Base-by-base conservation (phyloP, 2,329 filamentous ascomycete species). In the Xylaria sp. region DNA sequence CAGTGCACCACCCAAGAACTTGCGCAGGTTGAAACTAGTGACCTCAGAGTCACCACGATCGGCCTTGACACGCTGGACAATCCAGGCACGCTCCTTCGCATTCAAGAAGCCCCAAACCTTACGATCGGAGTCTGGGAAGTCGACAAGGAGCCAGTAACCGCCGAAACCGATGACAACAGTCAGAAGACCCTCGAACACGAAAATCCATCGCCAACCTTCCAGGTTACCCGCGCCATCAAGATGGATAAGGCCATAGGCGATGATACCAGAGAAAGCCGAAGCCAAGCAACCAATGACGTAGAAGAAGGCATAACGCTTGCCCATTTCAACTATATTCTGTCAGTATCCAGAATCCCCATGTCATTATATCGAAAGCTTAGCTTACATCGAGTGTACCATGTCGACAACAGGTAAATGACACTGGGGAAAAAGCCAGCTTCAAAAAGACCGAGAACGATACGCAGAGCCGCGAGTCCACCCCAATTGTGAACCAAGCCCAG, bases 361-460 rank as follows among this genome's bases (percentile, higher is more conserved):
- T 15, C 6, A 51, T 65, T 26, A 63, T 44, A 26, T 58, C 63
- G 7, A 20, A 11, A 51, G 26, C 36, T 23, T 28, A 1, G 53
- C 58, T 68, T 78, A 88, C 86, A 90, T 78, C 89, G 81, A 1
- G 89, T 90, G 76, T 92, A 92, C 90, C 90, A 93, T 51, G 89
- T 92, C 67, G 87, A 77, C 17, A 93, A 84, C 3, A 93, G 82
- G 75, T 92, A 93, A 0, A 92, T 89, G 62, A 87, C 90, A 59
- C 87, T 87, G 0, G 90, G 90, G 79, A 93, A 93, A 79, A 91
- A 92, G 0, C 90, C 88, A 23, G 88, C 87, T 76, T 93, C 90
- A 46, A 92, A 84, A 2, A 90, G 72, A 64, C 90, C 91, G 20
- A 92, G 82, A 1, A 92, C 66, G 0, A 89, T 78, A 56, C 90